Evolutionary conservation across 129 eudicot species (phyloP).

Genomic region (carrot (Daucus carota)): DNA sequence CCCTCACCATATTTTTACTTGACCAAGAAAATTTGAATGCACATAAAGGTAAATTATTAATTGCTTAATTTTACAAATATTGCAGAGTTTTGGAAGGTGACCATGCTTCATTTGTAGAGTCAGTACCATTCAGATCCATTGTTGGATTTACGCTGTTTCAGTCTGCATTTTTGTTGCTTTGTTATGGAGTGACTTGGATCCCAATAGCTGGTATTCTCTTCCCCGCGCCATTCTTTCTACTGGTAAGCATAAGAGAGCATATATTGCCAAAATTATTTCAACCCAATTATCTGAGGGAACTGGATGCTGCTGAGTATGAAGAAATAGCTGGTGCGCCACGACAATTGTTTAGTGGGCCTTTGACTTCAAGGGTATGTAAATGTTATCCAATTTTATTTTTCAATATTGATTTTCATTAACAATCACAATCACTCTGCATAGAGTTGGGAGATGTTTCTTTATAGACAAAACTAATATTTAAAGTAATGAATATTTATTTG

Average conservation of each 20-base stretch:
- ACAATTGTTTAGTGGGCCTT: not conserved
- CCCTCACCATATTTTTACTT: too few species aligned
- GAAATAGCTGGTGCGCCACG: conserved; percentile 32
- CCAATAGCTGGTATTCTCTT: conserved; percentile 50
- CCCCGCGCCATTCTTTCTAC: conserved; percentile 41
- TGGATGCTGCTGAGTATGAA: conserved; percentile 54
- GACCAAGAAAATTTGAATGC: conserved; percentile 12
- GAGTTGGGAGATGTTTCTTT: too few species aligned
- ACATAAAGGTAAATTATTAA: not conserved
- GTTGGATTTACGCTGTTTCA: conserved; percentile 40
- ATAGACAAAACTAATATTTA: too few species aligned
- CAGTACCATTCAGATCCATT: conserved; percentile 38
- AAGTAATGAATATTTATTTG: too few species aligned
- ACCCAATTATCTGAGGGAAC: conserved; percentile 28
- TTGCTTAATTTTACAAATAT: not conserved
- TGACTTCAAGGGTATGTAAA: not conserved
- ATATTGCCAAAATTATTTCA: conserved; percentile 37
- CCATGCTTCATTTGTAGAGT: conserved; percentile 47
- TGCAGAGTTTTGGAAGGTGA: conserved; percentile 42
- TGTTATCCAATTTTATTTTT: too few species aligned
- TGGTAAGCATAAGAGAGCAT: conserved; percentile 30
- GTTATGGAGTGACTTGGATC: conserved; percentile 55
- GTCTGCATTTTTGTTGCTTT: conserved; percentile 25
- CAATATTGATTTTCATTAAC: too few species aligned
- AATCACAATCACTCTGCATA: too few species aligned